A percentile compares a stretch with the other conserved stretches of the same genome.
Evolutionary conservation across 805 yeast genomes (phyloP).

Genomic region (Zygotorulaspora sp.): DNA sequence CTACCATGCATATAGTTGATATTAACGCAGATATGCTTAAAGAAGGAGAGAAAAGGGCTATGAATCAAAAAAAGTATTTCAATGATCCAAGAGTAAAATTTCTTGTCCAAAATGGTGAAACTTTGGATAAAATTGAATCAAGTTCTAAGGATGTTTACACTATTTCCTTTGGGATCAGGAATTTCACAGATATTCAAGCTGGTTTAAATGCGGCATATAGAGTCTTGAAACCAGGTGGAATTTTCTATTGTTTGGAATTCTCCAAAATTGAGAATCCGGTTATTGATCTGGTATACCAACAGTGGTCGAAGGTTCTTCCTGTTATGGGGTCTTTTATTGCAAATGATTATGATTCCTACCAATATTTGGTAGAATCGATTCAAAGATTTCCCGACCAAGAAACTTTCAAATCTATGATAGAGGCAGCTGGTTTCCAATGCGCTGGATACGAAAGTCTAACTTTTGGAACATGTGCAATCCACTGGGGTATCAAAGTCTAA

Average conservation of each 20-base stretch:
- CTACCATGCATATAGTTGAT: conserved; percentile 88
- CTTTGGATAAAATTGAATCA: conserved; percentile 74
- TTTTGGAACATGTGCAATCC: conserved; percentile 93
- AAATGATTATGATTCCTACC: conserved; percentile 92
- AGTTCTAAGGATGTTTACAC: conserved; percentile 93
- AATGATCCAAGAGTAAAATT: conserved; percentile 61
- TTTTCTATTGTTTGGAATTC: conserved; percentile 93
- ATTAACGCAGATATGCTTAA: conserved; percentile 93
- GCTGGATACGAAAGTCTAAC: conserved; percentile 91
- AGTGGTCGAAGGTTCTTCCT: conserved; percentile 85
- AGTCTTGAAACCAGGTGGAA: conserved; percentile 95
- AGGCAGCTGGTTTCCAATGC: conserved; percentile 93
- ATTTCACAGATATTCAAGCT: conserved; percentile 90
- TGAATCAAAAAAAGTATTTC: conserved; percentile 52
- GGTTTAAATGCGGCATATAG: conserved; percentile 95
- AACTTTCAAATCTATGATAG: conserved; percentile 83
- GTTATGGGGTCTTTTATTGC: conserved; percentile 94
- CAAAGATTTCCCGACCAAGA: conserved; percentile 90
- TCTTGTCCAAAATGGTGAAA: conserved; percentile 89
- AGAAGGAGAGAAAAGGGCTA: conserved; percentile 81
- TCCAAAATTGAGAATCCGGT: conserved; percentile 81
- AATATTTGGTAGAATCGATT: conserved; percentile 92
- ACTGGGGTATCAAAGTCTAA: conserved; percentile 85
- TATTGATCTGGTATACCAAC: conserved; percentile 72
- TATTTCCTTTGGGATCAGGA: conserved; percentile 95